Evolutionary conservation across 768 basidiomycete genomes (phyloP), one percentile per base, ranked within the genome.

Genomic region (Filobasidium wieringae): DNA sequence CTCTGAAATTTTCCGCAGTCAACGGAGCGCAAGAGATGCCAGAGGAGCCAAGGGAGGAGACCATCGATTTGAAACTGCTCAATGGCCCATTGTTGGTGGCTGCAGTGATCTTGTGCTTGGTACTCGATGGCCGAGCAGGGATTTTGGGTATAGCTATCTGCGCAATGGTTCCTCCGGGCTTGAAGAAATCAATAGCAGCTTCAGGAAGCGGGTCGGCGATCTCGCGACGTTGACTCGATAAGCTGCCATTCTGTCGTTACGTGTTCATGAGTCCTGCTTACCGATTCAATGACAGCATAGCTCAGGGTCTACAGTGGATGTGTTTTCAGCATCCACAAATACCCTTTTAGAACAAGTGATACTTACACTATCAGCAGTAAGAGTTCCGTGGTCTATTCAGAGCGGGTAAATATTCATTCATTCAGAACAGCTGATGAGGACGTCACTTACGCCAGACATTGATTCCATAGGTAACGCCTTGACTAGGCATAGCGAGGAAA

Each of bases 401-500:
- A 15, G 29, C n/a, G 17, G 19, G 65, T 83, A 56, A 65, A 26
- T 15, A 22, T 51, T 14, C 11, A 30, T 26, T 30, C 12, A 12
- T 31, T 53, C 15, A 22, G 14, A 9, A 37, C 36, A 9, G 36
- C 9, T 37, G 36, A 37, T 37, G 36, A 9, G n/a, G n/a, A 37
- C 9, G n/a, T 15, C 63, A 59, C 51, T 69, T 64, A 61, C 89
- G 92, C 92, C 95, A 96, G 40, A 89, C 77, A 2, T 82, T 88
- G 1, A 79, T 80, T 62, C 84, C 77, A 71, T 96, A 99, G 26
- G 86, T 80, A 50, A 97, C 81, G 0, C 91, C 95, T 69, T 99
- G 93, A 0, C 81, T 79, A 1, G 82, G 77, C 43, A 78, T 83
- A 0, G 88, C 91, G 41, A 85, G 66, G 74, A 97, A 99, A 2